Evolutionary conservation across 108 stramenopile genomes (phyloP).

Genomic region (Parmales sp.): DNA sequence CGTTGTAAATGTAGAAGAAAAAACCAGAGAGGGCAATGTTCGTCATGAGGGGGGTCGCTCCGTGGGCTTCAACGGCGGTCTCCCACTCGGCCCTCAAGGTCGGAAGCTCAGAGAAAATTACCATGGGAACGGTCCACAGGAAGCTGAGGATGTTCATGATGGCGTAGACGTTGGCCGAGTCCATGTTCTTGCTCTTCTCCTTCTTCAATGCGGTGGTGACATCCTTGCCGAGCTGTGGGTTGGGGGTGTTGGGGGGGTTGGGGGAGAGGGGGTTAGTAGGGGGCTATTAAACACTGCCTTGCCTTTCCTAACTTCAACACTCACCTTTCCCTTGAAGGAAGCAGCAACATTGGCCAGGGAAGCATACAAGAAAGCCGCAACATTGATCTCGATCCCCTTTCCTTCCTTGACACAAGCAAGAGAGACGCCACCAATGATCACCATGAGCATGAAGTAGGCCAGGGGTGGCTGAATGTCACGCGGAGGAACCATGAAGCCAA

Average conservation of each 20-base stretch:
- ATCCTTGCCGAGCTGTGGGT: constrained; percentile 71
- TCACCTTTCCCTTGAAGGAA: constrained; percentile 76
- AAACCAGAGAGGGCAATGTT: constrained; percentile 73
- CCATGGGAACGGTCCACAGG: constrained; percentile 74
- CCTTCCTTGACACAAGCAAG: constrained; percentile 80
- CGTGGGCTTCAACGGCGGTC: constrained; percentile 46
- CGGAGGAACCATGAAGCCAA: constrained; percentile 71
- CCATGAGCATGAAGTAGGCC: constrained; percentile 78
- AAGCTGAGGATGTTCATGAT: constrained; percentile 89
- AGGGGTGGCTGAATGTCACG: constrained; percentile 65
- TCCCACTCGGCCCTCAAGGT: constrained; percentile 52
- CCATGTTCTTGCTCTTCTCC: constrained; percentile 86
- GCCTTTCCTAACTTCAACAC: too few relatives aligned
- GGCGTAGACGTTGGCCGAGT: constrained; percentile 85
- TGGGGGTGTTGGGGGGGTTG: too few relatives aligned
- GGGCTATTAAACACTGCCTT: too few relatives aligned
- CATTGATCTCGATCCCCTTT: constrained; percentile 78
- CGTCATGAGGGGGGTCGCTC: constrained; percentile 37
- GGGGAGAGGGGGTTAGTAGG: too few relatives aligned
- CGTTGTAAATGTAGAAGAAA: constrained; percentile 93
- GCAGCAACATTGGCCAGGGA: constrained; percentile 83
- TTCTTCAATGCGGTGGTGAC: constrained; percentile 68
- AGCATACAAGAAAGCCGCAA: constrained; percentile 75
- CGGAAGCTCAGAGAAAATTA: constrained; percentile 56
- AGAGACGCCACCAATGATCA: constrained; percentile 86